Evolutionary conservation across 179 eudicot species (phyloP).

Genomic region (Drosera spatulata): DNA sequence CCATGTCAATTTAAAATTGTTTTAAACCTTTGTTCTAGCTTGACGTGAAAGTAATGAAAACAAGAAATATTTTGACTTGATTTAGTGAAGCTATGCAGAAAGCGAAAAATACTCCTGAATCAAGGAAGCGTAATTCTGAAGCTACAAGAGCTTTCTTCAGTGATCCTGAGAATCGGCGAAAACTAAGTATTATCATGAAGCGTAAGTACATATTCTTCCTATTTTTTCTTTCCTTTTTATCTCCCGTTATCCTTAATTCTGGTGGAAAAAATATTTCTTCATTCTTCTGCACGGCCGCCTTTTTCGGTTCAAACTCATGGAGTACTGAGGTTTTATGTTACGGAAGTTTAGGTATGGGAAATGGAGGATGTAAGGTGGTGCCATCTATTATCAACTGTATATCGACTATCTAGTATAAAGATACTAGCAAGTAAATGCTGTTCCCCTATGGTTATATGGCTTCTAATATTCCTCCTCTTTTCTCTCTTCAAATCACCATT

Average conservation of each 20-base stretch:
- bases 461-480: no score
- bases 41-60: no score
- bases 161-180: constrained; percentile 83
- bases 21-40: background rate
- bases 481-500: no score
- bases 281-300: background rate
- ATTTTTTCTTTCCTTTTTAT: background rate
- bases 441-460: no score
- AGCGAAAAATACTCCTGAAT: constrained; percentile 58
- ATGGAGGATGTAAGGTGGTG: no score
- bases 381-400: no score
- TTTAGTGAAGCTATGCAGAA: constrained; percentile 26
- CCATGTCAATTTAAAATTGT: background rate
- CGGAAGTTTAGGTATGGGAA: no score
- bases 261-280: background rate
- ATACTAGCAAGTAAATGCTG: no score
- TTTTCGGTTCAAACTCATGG: background rate
- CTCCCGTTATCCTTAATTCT: background rate
- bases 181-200: constrained; percentile 81
- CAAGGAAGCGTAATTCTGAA: constrained; percentile 83
- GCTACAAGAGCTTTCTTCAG: constrained; percentile 68
- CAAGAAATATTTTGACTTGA: background rate
- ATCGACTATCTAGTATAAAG: no score
- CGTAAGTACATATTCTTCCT: constrained; percentile 25
- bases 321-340: no score